Base-by-base conservation (phyloP, 2,329 filamentous ascomycete genomes). In the Beauveria pseudobassiana region DNA sequence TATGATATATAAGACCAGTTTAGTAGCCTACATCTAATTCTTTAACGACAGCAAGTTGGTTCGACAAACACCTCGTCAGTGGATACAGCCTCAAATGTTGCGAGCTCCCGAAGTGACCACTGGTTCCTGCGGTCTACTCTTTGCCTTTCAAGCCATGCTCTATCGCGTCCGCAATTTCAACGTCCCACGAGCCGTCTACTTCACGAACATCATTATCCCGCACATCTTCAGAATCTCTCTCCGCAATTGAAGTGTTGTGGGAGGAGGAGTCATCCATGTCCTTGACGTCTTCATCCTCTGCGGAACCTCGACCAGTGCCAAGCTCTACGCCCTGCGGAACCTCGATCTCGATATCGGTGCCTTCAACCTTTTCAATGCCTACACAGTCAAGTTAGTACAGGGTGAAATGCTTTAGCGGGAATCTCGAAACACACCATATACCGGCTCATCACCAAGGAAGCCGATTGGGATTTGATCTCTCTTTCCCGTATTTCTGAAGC, bases 281-380 rank as follows among this genome's bases (percentile, higher is more conserved):
- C 24, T 28, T 24, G 2, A 49, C 7, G 6, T 16, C 14, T 1
- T 16, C 5, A 49, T 14, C 14, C 2, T 28, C 46, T 18, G 46
- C 24, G 10, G 3, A 2, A 26, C 20, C 46, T 7, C 48, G 20
- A 12, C n/a, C 28, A 28, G 26, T 10, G 34, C 26, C 49, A 34
- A 52, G 30, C n/a, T 52, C 28, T 20, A 52, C 49, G 9, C 30
- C 30, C 18, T 52, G 9, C 28, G 49, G 49, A 18, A 52, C 9
- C 28, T 52, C 49, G 3, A 52, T 38, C 49, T 52, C 49, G n/a
- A 52, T 22, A 28, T 63, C 57, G 56, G 66, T 60, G 63, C 66
- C 54, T 70, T 69, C 63, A 64, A 66, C 68, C 67, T 67, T 65
- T 43, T 63, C 56, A 22, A 62, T 55, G 22, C 22, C 46, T 49